A percentile compares a stretch with the other conserved stretches of the same genome.
Evolutionary conservation across 805 yeast species (phyloP).

Genomic region (Grigorovia yakushimaensis): DNA sequence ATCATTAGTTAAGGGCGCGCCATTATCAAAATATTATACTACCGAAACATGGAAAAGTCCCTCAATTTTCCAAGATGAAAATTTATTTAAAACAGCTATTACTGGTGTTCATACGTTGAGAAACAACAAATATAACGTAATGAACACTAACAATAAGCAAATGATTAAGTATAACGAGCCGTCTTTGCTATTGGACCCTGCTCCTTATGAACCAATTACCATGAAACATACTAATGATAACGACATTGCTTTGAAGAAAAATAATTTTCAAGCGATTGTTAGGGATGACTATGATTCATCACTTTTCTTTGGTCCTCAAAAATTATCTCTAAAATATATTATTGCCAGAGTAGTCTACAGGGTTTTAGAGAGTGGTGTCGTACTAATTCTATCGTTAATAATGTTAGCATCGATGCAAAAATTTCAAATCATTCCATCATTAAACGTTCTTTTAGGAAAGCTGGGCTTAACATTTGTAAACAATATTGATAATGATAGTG

Average conservation of each 20-base stretch:
- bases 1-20: slow-evolving; percentile 71
- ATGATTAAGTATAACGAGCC: background rate
- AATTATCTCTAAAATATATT: background rate
- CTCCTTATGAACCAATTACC: slow-evolving; percentile 7
- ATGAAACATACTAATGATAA: background rate
- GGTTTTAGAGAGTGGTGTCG: slow-evolving; percentile 33
- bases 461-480: slow-evolving; percentile 20
- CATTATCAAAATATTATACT: slow-evolving; percentile 48
- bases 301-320: background rate
- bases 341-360: slow-evolving; percentile 14
- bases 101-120: slow-evolving; percentile 40
- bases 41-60: slow-evolving; percentile 37
- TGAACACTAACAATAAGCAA: slow-evolving; percentile 1
- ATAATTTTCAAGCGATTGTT: background rate
- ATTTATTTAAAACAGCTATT: slow-evolving; percentile 34
- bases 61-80: slow-evolving; percentile 30
- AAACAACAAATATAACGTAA: background rate
- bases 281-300: background rate
- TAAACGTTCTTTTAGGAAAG: slow-evolving; percentile 24
- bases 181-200: slow-evolving; percentile 19
- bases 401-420: slow-evolving; percentile 23
- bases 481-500: background rate
- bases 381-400: slow-evolving; percentile 27
- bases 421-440: slow-evolving; percentile 27
- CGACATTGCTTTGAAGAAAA: slow-evolving; percentile 3